phyloP scores from a whole-genome alignment of 73 alveolate genomes.

The Tetrahymena thermophila region DNA sequence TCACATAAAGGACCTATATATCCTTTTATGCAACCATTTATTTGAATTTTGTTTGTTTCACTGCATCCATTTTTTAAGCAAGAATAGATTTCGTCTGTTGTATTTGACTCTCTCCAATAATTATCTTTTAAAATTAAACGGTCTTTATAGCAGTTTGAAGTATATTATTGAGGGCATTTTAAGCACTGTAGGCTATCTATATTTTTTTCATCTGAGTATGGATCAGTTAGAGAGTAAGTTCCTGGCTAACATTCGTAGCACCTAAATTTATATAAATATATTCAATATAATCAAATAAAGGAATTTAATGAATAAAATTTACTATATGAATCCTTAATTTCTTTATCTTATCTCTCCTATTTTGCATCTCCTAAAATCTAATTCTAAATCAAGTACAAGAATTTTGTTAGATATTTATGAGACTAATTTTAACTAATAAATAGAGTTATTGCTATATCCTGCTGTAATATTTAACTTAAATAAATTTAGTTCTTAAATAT shows the following conservation, averaged over 20 bases:
- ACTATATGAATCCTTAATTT: background rate
- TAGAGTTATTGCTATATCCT: background rate
- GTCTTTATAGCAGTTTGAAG: background rate
- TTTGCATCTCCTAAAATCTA: background rate
- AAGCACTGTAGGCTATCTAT: background rate
- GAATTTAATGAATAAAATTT: background rate
- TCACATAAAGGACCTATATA: background rate
- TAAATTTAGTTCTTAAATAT: background rate
- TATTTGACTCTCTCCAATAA: background rate
- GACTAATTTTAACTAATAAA: background rate
- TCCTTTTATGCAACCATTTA: background rate
- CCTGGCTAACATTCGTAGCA: background rate
- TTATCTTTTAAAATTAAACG: background rate
- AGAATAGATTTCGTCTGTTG: background rate
- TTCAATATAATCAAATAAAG: no score
- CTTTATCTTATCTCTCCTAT: background rate
- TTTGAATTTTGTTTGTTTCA: background rate
- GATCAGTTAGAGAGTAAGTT: background rate
- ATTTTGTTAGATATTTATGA: background rate
- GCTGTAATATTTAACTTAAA: background rate
- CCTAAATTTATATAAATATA: background rate
- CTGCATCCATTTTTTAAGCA: background rate
- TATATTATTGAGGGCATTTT: background rate
- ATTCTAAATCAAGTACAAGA: background rate
- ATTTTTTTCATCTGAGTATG: background rate